These are phyloP conservation scores for Phytophthora meadii DNA, from an alignment of 352 stramenopile genomes.

Conservation along the genomic window DNA sequence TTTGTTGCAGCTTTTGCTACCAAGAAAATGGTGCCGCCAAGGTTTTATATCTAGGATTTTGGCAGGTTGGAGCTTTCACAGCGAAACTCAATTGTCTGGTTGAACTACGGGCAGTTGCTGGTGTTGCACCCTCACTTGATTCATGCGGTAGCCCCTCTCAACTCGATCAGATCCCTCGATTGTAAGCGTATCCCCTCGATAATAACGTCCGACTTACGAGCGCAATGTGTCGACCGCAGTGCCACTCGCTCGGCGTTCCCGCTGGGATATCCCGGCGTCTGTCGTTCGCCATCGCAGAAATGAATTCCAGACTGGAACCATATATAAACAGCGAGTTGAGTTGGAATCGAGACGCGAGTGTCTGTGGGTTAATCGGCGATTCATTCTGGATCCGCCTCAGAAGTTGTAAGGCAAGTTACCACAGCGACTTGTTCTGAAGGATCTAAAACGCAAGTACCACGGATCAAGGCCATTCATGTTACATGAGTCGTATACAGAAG, in stretches of 20 bases:
- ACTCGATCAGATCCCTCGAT: conserved; percentile 12
- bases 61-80: background rate
- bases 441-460: too few relatives aligned
- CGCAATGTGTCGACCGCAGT: background rate
- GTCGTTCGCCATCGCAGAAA: background rate
- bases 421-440: too few relatives aligned
- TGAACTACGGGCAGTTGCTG: conserved; percentile 22
- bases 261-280: background rate
- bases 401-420: too few relatives aligned
- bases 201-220: conserved; percentile 6
- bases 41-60: too few relatives aligned
- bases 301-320: too few relatives aligned
- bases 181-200: conserved; percentile 2
- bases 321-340: too few relatives aligned
- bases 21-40: background rate
- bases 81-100: background rate
- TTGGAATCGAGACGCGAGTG: too few relatives aligned
- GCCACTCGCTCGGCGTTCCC: too few relatives aligned
- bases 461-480: too few relatives aligned
- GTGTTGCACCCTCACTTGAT: conserved; percentile 35
- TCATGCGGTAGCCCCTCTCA: conserved; percentile 21
- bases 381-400: too few relatives aligned
- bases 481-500: too few relatives aligned
- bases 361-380: too few relatives aligned
- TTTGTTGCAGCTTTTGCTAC: background rate